Percentiles rank a stretch among this genome's conserved stretches.
Evolutionary conservation across 495 filamentous ascomycete genomes (phyloP).

Genomic region (Aspergillus steynii): DNA sequence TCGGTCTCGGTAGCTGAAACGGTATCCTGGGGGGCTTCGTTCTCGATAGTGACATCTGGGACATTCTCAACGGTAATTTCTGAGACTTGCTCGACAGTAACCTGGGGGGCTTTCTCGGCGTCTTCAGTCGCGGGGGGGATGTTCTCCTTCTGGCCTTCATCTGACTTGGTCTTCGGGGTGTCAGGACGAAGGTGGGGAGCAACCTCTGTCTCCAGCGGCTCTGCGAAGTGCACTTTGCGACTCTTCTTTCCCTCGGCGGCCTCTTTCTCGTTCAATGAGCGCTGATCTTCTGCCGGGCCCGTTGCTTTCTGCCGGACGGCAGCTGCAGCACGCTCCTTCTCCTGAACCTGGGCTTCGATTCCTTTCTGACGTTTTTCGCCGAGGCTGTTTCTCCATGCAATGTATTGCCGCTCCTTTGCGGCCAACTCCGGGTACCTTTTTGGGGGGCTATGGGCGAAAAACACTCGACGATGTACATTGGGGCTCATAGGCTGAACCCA

Average conservation of each 20-base stretch:
- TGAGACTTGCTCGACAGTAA: too few species aligned
- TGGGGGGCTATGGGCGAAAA: not conserved
- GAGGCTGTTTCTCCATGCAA: constrained; percentile 1
- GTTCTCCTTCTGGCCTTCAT: not conserved
- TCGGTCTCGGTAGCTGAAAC: constrained; percentile 16
- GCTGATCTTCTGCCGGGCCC: too few species aligned
- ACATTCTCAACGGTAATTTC: too few species aligned
- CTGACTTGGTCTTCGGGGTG: not conserved
- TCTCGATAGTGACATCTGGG: constrained; percentile 4
- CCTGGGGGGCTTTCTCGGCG: not conserved
- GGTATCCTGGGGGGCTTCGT: constrained; percentile 1
- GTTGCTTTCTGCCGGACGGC: too few species aligned
- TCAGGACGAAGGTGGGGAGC: constrained; percentile 6
- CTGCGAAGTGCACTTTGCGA: constrained; percentile 3
- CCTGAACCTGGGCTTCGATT: not conserved
- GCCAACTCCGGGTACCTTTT: constrained; percentile 7
- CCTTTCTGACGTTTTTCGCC: not conserved
- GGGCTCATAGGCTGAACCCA: constrained; percentile 10
- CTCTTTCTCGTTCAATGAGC: too few species aligned
- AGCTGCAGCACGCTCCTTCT: not conserved
- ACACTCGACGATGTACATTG: constrained; percentile 8
- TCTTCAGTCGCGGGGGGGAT: not conserved
- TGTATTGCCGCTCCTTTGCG: constrained; percentile 1
- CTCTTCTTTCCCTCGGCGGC: constrained; percentile 1
- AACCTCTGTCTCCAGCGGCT: not conserved